Evolutionary conservation across 345 rosid genomes (phyloP).

Genomic region (Hypericum androsaemum): DNA sequence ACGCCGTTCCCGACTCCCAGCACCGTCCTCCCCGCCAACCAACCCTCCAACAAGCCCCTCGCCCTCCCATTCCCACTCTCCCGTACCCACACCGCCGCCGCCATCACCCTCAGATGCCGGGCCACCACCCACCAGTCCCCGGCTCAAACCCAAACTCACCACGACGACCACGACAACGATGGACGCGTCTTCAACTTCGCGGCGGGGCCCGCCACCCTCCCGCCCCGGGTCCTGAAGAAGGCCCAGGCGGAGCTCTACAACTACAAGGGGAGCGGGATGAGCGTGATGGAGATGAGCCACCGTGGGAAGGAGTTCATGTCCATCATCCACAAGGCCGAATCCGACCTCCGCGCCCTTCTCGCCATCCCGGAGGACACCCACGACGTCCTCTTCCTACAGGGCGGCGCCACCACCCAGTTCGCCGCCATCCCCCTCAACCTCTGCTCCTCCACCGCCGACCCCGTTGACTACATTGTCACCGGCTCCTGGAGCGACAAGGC

Average conservation of each 20-base stretch:
- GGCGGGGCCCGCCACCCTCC: conserved; percentile 80
- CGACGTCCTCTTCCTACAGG: conserved; percentile 83
- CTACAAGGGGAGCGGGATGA: conserved; percentile 94
- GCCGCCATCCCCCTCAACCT: conserved; percentile 79
- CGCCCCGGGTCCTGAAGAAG: conserved; percentile 58
- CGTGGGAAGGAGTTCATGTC: conserved; percentile 82
- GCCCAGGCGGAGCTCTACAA: conserved; percentile 80
- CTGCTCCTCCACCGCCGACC: conserved; percentile 36
- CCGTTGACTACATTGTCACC: conserved; percentile 74
- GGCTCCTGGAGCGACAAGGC: conserved; percentile 98
- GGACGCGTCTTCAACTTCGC: conserved; percentile 77
- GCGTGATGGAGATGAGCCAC: conserved; percentile 99
- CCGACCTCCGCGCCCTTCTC: conserved; percentile 70
- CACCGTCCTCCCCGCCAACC: too few species aligned
- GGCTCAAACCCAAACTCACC: conserved; percentile 19
- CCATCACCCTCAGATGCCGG: conserved; percentile 5
- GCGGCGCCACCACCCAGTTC: conserved; percentile 95
- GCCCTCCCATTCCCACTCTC: conserved; percentile 14
- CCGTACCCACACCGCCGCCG: conserved; percentile 31
- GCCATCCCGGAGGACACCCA: conserved; percentile 44
- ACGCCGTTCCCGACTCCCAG: too few species aligned
- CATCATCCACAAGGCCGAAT: conserved; percentile 77
- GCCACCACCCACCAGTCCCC: conserved; percentile 13
- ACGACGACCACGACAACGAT: conserved; percentile 22
- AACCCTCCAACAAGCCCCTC: too few species aligned